These are phyloP conservation scores for Vitis rotundifolia DNA, from an alignment of 164 flowering plant species.

Conservation along the genomic window DNA sequence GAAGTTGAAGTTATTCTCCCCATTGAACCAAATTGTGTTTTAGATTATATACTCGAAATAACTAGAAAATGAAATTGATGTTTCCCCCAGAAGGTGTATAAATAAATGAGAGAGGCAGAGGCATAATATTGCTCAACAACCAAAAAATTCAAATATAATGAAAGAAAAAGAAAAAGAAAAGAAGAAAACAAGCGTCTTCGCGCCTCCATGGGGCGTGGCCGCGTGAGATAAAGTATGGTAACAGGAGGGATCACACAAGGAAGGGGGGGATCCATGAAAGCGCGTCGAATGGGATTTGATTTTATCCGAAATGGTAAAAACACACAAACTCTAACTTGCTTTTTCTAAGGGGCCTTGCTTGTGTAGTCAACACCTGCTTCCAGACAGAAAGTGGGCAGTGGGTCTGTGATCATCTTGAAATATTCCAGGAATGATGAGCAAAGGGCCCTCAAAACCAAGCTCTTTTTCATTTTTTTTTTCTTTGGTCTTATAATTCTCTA, in stretches of 20 bases:
- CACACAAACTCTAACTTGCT: constrained; percentile 9
- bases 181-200: no score
- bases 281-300: background rate
- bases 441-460: constrained; percentile 38
- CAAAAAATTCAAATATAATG: background rate
- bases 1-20: no score
- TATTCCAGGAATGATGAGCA: constrained; percentile 61
- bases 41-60: background rate
- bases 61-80: background rate
- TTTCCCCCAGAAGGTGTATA: no score
- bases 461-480: constrained; percentile 1
- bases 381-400: constrained; percentile 56
- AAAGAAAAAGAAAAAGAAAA: background rate
- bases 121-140: background rate
- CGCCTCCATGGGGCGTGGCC: no score
- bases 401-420: constrained; percentile 47
- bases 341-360: constrained; percentile 8
- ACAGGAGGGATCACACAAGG: no score
- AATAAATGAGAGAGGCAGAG: background rate
- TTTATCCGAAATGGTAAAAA: constrained; percentile 10
- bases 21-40: no score
- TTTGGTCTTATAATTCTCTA: background rate
- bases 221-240: no score
- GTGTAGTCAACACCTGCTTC: constrained; percentile 61
- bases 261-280: no score